Conservation (phyloP, 108 stramenopile genomes). For the Cyclostephanos invisitatus region DNA sequence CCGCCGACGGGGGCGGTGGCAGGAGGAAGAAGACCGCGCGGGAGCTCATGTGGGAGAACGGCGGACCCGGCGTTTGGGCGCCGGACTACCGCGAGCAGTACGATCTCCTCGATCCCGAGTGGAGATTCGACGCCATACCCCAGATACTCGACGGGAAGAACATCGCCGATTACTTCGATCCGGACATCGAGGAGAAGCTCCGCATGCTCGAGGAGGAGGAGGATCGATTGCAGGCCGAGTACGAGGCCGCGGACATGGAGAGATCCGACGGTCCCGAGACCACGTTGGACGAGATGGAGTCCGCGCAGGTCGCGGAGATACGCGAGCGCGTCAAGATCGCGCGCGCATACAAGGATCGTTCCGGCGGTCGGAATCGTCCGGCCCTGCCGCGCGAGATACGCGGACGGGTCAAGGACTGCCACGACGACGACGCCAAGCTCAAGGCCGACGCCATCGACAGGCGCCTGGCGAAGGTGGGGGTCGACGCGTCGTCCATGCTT, state of each 20-base stretch:
- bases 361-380: slow-evolving; percentile 66
- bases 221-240: slow-evolving; percentile 75
- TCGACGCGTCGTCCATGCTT: slow-evolving; percentile 69
- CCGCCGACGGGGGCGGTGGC: slow-evolving; percentile 34
- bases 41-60: slow-evolving; percentile 96
- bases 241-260: slow-evolving; percentile 83
- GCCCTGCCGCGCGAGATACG: slow-evolving; percentile 70
- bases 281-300: slow-evolving; percentile 81
- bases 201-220: slow-evolving; percentile 91
- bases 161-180: slow-evolving; percentile 95
- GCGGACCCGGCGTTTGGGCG: slow-evolving; percentile 97
- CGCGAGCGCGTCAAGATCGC: slow-evolving; percentile 73
- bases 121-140: slow-evolving; percentile 94
- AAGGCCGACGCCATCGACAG: slow-evolving; percentile 62
- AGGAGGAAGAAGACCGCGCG: slow-evolving; percentile 83
- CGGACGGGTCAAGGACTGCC: slow-evolving; percentile 71
- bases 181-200: slow-evolving; percentile 87
- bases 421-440: slow-evolving; percentile 63
- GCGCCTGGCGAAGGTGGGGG: slow-evolving; percentile 69
- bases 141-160: slow-evolving; percentile 99
- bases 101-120: slow-evolving; percentile 89
- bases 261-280: slow-evolving; percentile 71
- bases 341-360: slow-evolving; percentile 56
- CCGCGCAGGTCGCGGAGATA: slow-evolving; percentile 79
- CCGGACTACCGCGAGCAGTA: slow-evolving; percentile 96